These are phyloP conservation scores for Penicillium fimorum DNA, from an alignment of 495 filamentous ascomycete genomes.

Conservation along the genomic window DNA sequence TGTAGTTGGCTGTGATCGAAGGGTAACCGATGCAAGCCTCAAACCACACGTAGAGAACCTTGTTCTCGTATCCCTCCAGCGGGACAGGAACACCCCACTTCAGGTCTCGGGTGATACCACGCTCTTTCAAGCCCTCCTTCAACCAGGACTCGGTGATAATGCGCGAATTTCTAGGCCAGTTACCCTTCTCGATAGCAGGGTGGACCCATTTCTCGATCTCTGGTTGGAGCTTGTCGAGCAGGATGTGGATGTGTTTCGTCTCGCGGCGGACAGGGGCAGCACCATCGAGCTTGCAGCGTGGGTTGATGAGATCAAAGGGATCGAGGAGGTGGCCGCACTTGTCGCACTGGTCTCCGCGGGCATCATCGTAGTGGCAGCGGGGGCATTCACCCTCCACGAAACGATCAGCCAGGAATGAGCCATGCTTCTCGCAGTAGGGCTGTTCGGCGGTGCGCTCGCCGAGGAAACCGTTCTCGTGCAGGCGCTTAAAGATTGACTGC, in stretches of 20 bases:
- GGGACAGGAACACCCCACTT: slow-evolving; percentile 83
- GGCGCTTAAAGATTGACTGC: slow-evolving; percentile 77
- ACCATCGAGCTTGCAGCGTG: slow-evolving; percentile 78
- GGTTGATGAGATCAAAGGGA: slow-evolving; percentile 59
- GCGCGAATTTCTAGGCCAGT: slow-evolving; percentile 75
- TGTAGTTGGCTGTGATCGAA: slow-evolving; percentile 93
- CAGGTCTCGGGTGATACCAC: slow-evolving; percentile 89
- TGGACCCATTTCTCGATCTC: slow-evolving; percentile 70
- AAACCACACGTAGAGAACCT: slow-evolving; percentile 98
- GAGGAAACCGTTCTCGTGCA: slow-evolving; percentile 78
- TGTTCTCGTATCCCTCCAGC: slow-evolving; percentile 62
- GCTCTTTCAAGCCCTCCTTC: slow-evolving; percentile 73
- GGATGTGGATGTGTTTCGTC: slow-evolving; percentile 73
- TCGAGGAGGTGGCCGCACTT: slow-evolving; percentile 80
- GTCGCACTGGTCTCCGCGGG: slow-evolving; percentile 85
- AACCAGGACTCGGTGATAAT: slow-evolving; percentile 76
- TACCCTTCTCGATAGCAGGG: slow-evolving; percentile 55
- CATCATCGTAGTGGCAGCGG: slow-evolving; percentile 75
- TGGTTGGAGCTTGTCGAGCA: slow-evolving; percentile 74
- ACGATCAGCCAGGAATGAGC: slow-evolving; percentile 85
- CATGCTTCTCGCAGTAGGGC: slow-evolving; percentile 82
- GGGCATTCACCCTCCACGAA: slow-evolving; percentile 91
- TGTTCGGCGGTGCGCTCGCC: slow-evolving; percentile 74
- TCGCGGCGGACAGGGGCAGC: slow-evolving; percentile 69
- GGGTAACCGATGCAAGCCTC: slow-evolving; percentile 96